A percentile compares a stretch with the other conserved stretches of the same genome.
Evolutionary conservation across 192 early-diverging fungal genomes (phyloP).

Genomic region (Podila horticola): DNA sequence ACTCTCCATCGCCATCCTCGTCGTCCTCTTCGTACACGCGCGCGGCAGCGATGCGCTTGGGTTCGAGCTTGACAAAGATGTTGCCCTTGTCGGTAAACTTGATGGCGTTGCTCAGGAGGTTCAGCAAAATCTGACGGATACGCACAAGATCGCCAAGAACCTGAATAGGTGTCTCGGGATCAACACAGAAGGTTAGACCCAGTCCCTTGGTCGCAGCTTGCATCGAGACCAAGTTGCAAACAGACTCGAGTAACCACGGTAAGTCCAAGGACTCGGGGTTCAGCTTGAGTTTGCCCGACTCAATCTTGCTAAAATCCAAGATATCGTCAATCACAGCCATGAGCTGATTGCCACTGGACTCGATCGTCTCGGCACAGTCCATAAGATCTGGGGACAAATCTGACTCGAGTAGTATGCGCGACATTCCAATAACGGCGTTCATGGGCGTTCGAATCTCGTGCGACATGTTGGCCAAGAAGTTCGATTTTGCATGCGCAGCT

Average conservation of each 20-base stretch:
- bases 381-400: slow-evolving; percentile 75
- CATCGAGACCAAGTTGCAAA: slow-evolving; percentile 50
- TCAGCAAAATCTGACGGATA: slow-evolving; percentile 65
- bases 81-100: slow-evolving; percentile 62
- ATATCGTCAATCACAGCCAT: slow-evolving; percentile 79
- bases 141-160: slow-evolving; percentile 61
- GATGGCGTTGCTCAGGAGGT: slow-evolving; percentile 65
- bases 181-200: slow-evolving; percentile 38
- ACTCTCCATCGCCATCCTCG: not conserved
- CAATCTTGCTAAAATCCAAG: slow-evolving; percentile 83
- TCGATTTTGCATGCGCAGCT: slow-evolving; percentile 55
- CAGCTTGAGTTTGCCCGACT: slow-evolving; percentile 79
- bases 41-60: slow-evolving; percentile 19
- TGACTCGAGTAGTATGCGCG: slow-evolving; percentile 72
- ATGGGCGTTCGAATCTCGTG: slow-evolving; percentile 78
- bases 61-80: slow-evolving; percentile 50
- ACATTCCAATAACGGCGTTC: slow-evolving; percentile 81
- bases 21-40: slow-evolving; percentile 39
- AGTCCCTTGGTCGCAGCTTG: slow-evolving; percentile 42
- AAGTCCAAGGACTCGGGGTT: slow-evolving; percentile 70
- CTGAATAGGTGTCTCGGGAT: slow-evolving; percentile 49
- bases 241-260: slow-evolving; percentile 51
- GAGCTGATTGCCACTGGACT: slow-evolving; percentile 52
- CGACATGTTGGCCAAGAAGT: slow-evolving; percentile 84
- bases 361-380: slow-evolving; percentile 62